Percentiles rank a stretch among this genome's conserved stretches.
Evolutionary conservation across 495 filamentous ascomycete genomes (phyloP).

Genomic region (Xylaria telfairii): DNA sequence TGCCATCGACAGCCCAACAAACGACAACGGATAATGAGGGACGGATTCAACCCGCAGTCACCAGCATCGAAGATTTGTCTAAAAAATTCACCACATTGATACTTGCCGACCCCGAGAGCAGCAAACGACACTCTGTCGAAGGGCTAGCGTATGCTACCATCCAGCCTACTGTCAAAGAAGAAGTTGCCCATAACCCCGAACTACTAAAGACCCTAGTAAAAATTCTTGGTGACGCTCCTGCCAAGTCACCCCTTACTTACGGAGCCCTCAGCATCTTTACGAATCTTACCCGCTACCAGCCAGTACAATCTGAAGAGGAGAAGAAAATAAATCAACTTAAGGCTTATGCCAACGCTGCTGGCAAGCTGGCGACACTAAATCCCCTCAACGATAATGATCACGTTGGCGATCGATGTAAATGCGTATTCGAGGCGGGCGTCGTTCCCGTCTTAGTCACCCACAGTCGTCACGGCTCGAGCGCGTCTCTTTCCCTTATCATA

Average conservation of each 20-base stretch:
- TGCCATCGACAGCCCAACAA: constrained; percentile 44
- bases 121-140: constrained; percentile 74
- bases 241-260: constrained; percentile 76
- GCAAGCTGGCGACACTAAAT: constrained; percentile 65
- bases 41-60: constrained; percentile 55
- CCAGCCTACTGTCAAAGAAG: constrained; percentile 81
- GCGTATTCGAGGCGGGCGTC: constrained; percentile 74
- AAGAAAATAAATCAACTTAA: constrained; percentile 89
- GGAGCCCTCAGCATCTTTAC: constrained; percentile 81
- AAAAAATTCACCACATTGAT: constrained; percentile 80
- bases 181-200: constrained; percentile 66
- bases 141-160: constrained; percentile 92
- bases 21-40: constrained; percentile 51
- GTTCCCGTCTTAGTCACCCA: constrained; percentile 76
- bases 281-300: constrained; percentile 83
- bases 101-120: constrained; percentile 61
- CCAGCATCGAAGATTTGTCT: constrained; percentile 73
- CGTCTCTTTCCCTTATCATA: constrained; percentile 69
- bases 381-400: constrained; percentile 74
- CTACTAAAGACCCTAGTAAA: constrained; percentile 73
- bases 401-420: constrained; percentile 76
- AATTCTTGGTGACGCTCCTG: constrained; percentile 62
- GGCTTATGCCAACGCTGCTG: constrained; percentile 85
- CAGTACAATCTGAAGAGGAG: constrained; percentile 84
- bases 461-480: constrained; percentile 68